phyloP scores from a whole-genome alignment of 2,329 filamentous ascomycete genomes.

The Chrysoporthe deuterocubensis region DNA sequence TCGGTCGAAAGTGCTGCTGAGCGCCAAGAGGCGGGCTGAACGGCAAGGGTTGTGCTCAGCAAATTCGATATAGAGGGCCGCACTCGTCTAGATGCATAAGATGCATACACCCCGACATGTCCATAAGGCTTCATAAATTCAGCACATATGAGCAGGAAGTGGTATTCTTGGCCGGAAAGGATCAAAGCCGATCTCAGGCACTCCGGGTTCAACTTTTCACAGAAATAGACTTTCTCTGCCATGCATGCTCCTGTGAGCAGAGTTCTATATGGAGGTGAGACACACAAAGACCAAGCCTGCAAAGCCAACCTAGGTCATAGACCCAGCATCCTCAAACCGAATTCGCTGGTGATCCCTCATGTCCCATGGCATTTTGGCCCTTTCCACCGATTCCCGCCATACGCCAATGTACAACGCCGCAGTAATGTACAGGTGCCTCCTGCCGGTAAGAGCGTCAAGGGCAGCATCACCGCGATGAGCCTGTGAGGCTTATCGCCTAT shows the following conservation, averaged over 20 bases:
- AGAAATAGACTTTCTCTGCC: not conserved
- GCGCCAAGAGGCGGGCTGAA: not conserved
- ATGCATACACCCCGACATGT: not conserved
- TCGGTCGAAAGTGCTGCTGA: not conserved
- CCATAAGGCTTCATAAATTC: not conserved
- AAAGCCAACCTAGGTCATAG: not conserved
- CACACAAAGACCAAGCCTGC: not conserved
- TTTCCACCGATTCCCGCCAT: constrained; percentile 8
- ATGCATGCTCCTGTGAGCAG: constrained; percentile 9
- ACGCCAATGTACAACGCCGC: constrained; percentile 19
- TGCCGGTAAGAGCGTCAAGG: not conserved
- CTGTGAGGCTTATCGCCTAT: not conserved
- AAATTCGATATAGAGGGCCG: not conserved
- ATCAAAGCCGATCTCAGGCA: not conserved
- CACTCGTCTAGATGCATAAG: not conserved
- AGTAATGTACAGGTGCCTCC: constrained; percentile 16
- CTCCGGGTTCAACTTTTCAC: not conserved
- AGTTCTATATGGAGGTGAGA: constrained; percentile 7
- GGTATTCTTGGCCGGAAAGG: no score
- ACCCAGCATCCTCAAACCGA: not conserved
- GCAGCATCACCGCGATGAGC: not conserved
- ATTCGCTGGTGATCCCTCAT: not conserved
- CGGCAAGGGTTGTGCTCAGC: not conserved
- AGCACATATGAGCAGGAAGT: not conserved
- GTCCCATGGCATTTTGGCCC: not conserved